These are phyloP conservation scores for Blastocystis sp. DNA, from an alignment of 352 stramenopile species.

Conservation along the genomic window DNA sequence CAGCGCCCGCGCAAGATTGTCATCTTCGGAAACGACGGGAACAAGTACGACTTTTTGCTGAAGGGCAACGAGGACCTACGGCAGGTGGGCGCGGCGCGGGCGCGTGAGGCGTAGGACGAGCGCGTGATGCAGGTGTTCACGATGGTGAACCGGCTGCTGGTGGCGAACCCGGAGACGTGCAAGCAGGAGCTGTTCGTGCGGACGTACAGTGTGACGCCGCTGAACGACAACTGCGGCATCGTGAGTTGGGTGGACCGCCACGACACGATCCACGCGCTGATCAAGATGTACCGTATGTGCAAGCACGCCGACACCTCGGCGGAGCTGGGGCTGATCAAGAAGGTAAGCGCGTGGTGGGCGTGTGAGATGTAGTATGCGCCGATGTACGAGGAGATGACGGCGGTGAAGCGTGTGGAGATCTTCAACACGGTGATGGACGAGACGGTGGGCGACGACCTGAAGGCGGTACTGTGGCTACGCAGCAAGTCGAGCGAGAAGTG, in stretches of 20 bases:
- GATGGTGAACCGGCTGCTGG: constrained; percentile 95
- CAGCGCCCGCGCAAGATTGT: constrained; percentile 93
- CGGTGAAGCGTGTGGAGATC: constrained; percentile 97
- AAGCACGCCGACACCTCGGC: constrained; percentile 47
- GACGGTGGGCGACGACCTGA: constrained; percentile 87
- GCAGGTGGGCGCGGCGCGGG: constrained; percentile 74
- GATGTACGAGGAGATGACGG: constrained; percentile 90
- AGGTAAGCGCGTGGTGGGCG: neutral
- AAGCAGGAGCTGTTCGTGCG: constrained; percentile 93
- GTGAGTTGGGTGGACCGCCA: constrained; percentile 95
- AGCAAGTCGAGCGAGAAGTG: constrained; percentile 94
- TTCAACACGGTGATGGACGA: constrained; percentile 82
- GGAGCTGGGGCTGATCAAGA: constrained; percentile 53
- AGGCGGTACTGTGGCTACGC: constrained; percentile 98
- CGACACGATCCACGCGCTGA: constrained; percentile 94
- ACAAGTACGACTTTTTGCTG: constrained; percentile 96
- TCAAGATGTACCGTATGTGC: constrained; percentile 86
- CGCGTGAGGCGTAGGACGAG: constrained; percentile 79
- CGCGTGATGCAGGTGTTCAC: constrained; percentile 98
- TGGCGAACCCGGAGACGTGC: constrained; percentile 88
- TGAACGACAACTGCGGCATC: constrained; percentile 95
- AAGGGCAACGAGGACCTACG: constrained; percentile 98
- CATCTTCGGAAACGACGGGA: constrained; percentile 89
- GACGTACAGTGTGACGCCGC: constrained; percentile 91
- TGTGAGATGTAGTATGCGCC: constrained; percentile 73